phyloP scores from a whole-genome alignment of 2,329 filamentous ascomycete genomes.

The Elsinoe batatas region DNA sequence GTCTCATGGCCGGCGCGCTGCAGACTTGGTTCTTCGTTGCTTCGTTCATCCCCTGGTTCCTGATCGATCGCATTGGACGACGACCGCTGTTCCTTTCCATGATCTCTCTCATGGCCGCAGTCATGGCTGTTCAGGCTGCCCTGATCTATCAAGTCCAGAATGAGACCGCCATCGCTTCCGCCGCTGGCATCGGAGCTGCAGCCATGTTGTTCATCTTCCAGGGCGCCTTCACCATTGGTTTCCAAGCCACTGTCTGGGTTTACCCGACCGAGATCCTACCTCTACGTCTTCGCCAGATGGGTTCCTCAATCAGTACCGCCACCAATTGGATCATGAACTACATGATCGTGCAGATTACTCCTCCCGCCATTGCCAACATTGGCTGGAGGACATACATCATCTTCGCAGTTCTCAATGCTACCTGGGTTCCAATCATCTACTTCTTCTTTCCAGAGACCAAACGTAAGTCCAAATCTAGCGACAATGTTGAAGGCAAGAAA shows the following conservation, averaged over 20 bases:
- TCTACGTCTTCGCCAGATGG: slow-evolving; percentile 32
- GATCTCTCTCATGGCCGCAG: slow-evolving; percentile 45
- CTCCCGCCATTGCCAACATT: slow-evolving; percentile 49
- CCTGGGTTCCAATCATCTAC: slow-evolving; percentile 29
- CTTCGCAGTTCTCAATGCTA: slow-evolving; percentile 35
- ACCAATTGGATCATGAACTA: slow-evolving; percentile 24
- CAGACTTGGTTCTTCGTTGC: slow-evolving; percentile 34
- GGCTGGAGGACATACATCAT: slow-evolving; percentile 48
- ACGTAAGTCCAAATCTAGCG: slow-evolving; percentile 1
- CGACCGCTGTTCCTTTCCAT: slow-evolving; percentile 42
- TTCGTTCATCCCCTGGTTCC: slow-evolving; percentile 26
- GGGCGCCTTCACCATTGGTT: slow-evolving; percentile 50
- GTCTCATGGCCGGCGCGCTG: slow-evolving; percentile 25
- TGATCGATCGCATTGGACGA: slow-evolving; percentile 51
- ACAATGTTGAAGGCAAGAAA: not conserved
- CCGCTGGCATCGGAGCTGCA: slow-evolving; percentile 27
- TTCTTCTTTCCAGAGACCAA: slow-evolving; percentile 13
- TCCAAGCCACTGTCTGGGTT: slow-evolving; percentile 53
- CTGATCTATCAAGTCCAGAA: slow-evolving; percentile 28
- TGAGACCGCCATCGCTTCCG: slow-evolving; percentile 20
- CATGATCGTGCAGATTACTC: slow-evolving; percentile 45
- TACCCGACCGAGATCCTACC: slow-evolving; percentile 53
- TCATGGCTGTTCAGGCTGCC: slow-evolving; percentile 53
- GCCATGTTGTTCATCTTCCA: slow-evolving; percentile 55
- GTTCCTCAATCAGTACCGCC: slow-evolving; percentile 25